A percentile compares a stretch with the other conserved stretches of the same genome.
Conservation (phyloP, 331 rosid species). For the Pyracantha coccinea region DNA sequence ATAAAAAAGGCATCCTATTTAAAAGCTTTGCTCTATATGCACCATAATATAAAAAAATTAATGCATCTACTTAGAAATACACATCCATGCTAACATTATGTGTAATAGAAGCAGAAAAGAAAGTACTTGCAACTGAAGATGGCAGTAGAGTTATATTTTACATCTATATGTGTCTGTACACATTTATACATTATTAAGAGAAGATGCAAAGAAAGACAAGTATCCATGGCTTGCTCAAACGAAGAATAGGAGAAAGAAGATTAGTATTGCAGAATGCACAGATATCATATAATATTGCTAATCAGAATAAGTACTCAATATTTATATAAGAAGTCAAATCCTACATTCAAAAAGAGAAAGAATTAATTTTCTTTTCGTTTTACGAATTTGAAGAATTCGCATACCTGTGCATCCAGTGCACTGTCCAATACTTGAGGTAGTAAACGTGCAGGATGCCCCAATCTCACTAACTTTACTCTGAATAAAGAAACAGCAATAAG, state of each 20-base stretch:
- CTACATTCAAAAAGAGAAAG: not conserved
- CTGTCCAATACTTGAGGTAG: slow-evolving; percentile 96
- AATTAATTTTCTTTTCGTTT: not conserved
- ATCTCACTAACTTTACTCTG: slow-evolving; percentile 90
- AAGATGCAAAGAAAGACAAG: not conserved
- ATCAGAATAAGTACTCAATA: not conserved
- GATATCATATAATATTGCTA: not conserved
- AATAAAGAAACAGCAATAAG: slow-evolving; percentile 13
- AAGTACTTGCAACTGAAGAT: not conserved
- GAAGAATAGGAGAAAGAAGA: not conserved
- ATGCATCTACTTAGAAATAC: not conserved
- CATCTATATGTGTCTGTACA: not conserved
- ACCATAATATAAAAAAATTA: not conserved
- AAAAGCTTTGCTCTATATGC: not conserved
- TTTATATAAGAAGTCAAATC: not conserved
- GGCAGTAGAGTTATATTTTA: not conserved
- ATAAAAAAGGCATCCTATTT: not conserved
- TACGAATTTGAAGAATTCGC: not conserved
- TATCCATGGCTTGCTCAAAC: not conserved
- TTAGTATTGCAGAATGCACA: not conserved
- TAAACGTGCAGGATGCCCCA: slow-evolving; percentile 98
- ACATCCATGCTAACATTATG: not conserved
- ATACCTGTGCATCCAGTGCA: slow-evolving; percentile 97
- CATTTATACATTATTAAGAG: not conserved
- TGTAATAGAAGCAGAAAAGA: not conserved